phyloP scores from a whole-genome alignment of 306 rosid genomes.

The Lathyrus aphaca region DNA sequence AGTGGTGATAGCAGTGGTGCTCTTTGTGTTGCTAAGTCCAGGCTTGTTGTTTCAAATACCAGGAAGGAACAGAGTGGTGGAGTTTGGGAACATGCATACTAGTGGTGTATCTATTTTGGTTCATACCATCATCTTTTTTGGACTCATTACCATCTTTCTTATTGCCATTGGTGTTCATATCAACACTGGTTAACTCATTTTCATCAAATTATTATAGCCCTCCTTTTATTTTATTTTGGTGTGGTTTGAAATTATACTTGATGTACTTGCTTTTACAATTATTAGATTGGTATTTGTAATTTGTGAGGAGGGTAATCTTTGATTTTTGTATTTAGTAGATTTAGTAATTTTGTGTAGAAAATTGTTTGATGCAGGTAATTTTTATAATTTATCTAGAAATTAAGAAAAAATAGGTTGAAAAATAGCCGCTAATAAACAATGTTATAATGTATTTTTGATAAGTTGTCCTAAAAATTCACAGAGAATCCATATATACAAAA shows the following conservation, averaged over 20 bases:
- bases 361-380: no score
- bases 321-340: no score
- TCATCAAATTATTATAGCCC: background rate
- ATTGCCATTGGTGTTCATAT: constrained; percentile 68
- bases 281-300: background rate
- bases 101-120: constrained; percentile 59
- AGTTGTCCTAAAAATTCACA: background rate
- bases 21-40: constrained; percentile 66
- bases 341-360: no score
- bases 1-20: constrained; percentile 73
- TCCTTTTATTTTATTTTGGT: background rate
- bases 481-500: constrained; percentile 46
- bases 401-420: no score
- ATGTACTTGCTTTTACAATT: background rate
- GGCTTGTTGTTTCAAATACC: constrained; percentile 70
- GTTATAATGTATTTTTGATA: no score
- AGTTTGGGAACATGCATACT: constrained; percentile 63
- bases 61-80: constrained; percentile 55
- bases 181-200: constrained; percentile 46
- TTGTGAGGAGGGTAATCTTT: no score
- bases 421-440: no score
- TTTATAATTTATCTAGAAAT: no score
- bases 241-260: background rate
- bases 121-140: constrained; percentile 69
- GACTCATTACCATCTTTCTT: constrained; percentile 67